Base-by-base conservation (phyloP, 2,329 filamentous ascomycete species). In the Cercospora berteroae region DNA sequence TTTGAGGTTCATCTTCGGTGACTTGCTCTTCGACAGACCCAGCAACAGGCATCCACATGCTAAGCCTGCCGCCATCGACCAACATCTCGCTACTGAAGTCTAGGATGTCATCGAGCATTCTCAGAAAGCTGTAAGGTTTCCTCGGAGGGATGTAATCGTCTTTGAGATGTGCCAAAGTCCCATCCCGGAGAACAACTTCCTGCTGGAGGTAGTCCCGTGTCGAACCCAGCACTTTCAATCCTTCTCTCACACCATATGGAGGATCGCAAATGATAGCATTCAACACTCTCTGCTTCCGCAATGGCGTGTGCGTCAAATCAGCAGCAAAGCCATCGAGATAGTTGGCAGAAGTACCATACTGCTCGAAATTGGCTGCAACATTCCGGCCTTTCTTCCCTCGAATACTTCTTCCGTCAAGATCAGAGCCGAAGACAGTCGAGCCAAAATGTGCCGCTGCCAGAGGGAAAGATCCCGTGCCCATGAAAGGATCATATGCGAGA, bases 41-140 rank as follows among this genome's bases (percentile, higher is more conserved):
- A 29, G 93, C 90, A 0, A 93, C 96, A 0, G 95, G 95, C 92
- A 98, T 96, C 95, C 95, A 99, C 83, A 99, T 96, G 7, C 91
- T 92, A 9, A 99, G 79, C 29, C 95, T 85, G 0, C 93, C 95
- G 69, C 88, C 81, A 62, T 92, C 89, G 7, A 97, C 91, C 0
- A 99, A 83, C 1, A 89, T 92, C 12, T 86, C 83, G 0, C 89
- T 86, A 5, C 93, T 89, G 75, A 99, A 98, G 20, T 89, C 85
- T 5, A 98, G 85, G 62, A 99, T 93, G 77, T 98, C 93, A 74
- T 93, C 89, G 20, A 97, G 85, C 88, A 99, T 93, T 5, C 92
- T 90, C 44, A 91, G 84, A 78, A 99, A 98, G 73, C 92, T 92
- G 79, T 99, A 99, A 0, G 94, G 93, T 74, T 89, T 90, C 79